These are phyloP conservation scores for Psilocybe sp. DNA, from an alignment of 768 basidiomycete genomes.

Conservation along the genomic window DNA sequence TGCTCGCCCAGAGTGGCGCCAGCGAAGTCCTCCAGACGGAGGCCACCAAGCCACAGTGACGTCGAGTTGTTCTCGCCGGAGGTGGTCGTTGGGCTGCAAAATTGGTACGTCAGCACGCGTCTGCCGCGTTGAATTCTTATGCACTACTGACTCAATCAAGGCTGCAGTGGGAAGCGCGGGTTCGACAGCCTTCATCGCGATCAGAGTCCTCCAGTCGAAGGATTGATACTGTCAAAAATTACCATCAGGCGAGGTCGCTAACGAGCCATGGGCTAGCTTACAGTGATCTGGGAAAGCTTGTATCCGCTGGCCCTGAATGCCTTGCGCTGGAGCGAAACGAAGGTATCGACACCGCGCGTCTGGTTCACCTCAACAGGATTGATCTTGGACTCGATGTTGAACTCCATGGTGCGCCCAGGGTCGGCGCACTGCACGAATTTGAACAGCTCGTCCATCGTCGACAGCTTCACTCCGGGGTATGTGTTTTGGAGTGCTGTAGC, in stretches of 20 bases:
- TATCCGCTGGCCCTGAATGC: constrained; percentile 61
- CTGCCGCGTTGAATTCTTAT: background rate
- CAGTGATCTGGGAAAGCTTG: constrained; percentile 55
- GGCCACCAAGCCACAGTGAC: constrained; percentile 69
- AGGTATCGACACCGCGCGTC: constrained; percentile 54
- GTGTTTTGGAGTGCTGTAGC: constrained; percentile 55
- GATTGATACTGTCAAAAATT: constrained; percentile 61
- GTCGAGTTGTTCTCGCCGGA: constrained; percentile 37
- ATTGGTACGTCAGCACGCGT: background rate
- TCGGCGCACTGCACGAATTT: constrained; percentile 75
- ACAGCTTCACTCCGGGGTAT: constrained; percentile 68
- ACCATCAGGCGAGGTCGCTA: background rate
- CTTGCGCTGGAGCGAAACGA: constrained; percentile 60
- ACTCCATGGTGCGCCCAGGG: constrained; percentile 54
- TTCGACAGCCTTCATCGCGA: constrained; percentile 73
- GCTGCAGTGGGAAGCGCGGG: constrained; percentile 58
- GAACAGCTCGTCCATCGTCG: constrained; percentile 73
- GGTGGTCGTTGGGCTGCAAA: constrained; percentile 33
- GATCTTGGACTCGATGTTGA: constrained; percentile 82
- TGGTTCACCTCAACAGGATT: constrained; percentile 50
- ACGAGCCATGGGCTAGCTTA: constrained; percentile 25
- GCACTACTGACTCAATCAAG: constrained; percentile 57
- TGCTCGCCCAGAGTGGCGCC: constrained; percentile 56
- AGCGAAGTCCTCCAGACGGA: constrained; percentile 59
- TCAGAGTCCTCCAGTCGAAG: constrained; percentile 77